phyloP scores from a whole-genome alignment of 495 filamentous ascomycete genomes.

The Neurospora sp. region DNA sequence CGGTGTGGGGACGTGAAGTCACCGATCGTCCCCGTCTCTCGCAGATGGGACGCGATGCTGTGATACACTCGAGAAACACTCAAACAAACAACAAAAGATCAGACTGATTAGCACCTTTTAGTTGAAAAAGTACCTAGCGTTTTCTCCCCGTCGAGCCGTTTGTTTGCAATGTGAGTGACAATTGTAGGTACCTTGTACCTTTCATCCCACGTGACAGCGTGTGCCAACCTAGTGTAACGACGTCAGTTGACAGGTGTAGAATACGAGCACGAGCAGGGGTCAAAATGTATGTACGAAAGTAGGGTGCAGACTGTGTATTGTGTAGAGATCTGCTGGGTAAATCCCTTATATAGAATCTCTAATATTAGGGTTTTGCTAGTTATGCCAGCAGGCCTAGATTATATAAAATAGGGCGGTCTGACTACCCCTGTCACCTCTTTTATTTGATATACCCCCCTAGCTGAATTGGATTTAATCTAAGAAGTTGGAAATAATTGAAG shows the following conservation, averaged over 20 bases:
- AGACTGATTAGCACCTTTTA: neutral
- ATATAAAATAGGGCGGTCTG: no score
- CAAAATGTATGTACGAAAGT: no score
- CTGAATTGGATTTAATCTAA: no score
- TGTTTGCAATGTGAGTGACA: neutral
- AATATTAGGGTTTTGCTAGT: no score
- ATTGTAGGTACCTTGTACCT: neutral
- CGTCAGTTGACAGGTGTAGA: neutral
- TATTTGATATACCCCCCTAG: no score
- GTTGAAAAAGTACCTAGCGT: neutral
- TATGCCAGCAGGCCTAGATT: no score
- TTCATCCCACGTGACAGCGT: neutral
- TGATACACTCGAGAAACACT: neutral
- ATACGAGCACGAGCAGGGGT: no score
- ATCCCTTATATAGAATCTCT: no score
- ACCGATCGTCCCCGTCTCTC: neutral
- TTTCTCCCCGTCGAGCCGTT: neutral
- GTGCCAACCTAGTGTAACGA: neutral
- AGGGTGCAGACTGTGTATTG: no score
- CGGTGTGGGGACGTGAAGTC: neutral
- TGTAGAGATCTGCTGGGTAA: no score
- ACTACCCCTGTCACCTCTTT: no score
- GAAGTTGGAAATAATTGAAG: no score
- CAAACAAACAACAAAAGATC: neutral
- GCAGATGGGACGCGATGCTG: neutral